Conservation (phyloP, 345 rosid genomes). For the Erodium maritimum region DNA sequence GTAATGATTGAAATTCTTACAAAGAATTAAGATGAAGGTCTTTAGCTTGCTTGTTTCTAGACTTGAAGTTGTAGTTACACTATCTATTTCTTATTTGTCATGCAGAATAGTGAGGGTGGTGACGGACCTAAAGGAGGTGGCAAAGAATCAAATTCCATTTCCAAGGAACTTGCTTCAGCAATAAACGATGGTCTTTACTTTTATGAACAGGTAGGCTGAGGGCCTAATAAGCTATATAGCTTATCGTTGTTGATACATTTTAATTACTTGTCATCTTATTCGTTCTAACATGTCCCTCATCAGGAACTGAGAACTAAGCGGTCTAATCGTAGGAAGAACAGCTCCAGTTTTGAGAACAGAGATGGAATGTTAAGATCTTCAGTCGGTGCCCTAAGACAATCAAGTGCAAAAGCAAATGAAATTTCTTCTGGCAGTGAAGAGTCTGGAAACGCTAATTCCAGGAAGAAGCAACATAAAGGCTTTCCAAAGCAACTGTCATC, state of each 20-base stretch:
- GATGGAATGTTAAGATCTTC: conserved; percentile 39
- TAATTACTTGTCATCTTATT: conserved; percentile 1
- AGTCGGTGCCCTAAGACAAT: conserved; percentile 27
- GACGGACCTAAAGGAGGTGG: conserved; percentile 33
- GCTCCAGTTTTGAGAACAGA: conserved; percentile 37
- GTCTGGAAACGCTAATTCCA: conserved; percentile 31
- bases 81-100: conserved; percentile 10
- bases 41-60: too few species aligned
- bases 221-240: neutral
- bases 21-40: too few species aligned
- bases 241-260: neutral
- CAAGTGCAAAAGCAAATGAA: conserved; percentile 37
- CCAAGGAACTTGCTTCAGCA: conserved; percentile 75
- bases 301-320: conserved; percentile 75
- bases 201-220: conserved; percentile 65
- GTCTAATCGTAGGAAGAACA: conserved; percentile 38
- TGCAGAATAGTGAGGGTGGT: conserved; percentile 61
- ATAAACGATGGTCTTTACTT: conserved; percentile 89
- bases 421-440: conserved; percentile 42
- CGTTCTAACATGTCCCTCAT: neutral
- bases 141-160: conserved; percentile 39
- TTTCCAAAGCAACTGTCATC: conserved; percentile 50
- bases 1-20: too few species aligned
- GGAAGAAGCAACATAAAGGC: conserved; percentile 56
- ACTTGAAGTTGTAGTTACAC: too few species aligned